A percentile compares a stretch with the other conserved stretches of the same genome.
phyloP scores from a whole-genome alignment of 352 stramenopile genomes.

The Pelagophyceae sp. region DNA sequence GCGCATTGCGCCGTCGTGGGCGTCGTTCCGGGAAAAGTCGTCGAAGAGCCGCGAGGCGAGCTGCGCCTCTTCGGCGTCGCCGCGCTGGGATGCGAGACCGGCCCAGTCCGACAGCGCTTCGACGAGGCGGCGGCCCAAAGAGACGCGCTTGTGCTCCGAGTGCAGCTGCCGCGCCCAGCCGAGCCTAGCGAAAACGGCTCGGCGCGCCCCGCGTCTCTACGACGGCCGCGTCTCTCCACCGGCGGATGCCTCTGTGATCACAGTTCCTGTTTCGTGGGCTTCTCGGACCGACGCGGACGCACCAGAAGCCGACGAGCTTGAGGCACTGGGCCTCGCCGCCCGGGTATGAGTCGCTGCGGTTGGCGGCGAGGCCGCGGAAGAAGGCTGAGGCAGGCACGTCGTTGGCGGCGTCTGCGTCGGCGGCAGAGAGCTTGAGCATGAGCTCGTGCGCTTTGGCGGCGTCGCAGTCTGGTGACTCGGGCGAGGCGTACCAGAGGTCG shows the following conservation, averaged over 20 bases:
- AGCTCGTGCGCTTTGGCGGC: neutral
- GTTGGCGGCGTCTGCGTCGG: too few relatives aligned
- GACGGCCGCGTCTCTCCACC: too few relatives aligned
- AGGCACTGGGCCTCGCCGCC: neutral
- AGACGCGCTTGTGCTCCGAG: neutral
- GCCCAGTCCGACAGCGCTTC: neutral
- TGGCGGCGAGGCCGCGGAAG: neutral
- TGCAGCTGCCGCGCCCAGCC: slow-evolving; percentile 11
- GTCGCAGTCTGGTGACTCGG: neutral
- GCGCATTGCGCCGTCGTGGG: too few relatives aligned
- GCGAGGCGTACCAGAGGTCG: neutral
- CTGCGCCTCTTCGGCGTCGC: neutral
- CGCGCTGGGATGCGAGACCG: neutral
- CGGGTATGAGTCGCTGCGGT: neutral
- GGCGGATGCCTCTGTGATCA: too few relatives aligned
- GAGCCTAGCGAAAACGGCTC: too few relatives aligned
- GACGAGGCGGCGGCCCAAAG: neutral
- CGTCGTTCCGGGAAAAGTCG: slow-evolving; percentile 5
- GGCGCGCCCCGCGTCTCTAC: too few relatives aligned
- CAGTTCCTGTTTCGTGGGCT: too few relatives aligned
- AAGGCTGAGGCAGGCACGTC: too few relatives aligned
- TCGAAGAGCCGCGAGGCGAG: slow-evolving; percentile 6
- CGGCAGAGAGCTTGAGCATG: neutral
- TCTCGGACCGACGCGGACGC: too few relatives aligned
- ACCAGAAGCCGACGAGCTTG: neutral